Base-by-base conservation (phyloP, 768 basidiomycete genomes). In the Xerocomus potaroensis region DNA sequence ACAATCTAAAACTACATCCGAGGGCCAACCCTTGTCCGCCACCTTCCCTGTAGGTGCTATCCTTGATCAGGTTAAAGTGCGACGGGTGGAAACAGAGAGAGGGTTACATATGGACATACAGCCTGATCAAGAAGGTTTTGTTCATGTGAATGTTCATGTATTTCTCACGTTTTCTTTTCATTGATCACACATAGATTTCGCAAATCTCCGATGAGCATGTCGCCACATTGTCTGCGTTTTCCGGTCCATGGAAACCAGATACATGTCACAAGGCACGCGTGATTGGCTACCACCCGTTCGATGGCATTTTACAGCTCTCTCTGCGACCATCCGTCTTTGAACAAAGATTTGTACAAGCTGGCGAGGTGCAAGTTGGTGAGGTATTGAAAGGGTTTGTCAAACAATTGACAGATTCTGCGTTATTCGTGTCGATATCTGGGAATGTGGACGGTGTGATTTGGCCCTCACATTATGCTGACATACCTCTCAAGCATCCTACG, bases 401-500 rank as follows among this genome's bases (percentile, higher is more conserved):
- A 69, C 83, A 79, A 50, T 74, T 99, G 40, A 84, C 84, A 3
- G 84, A 89, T 47, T 75, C 79, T 27, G 86, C 80, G 1, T 69
- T 99, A 30, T 95, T 96, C 59, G 81, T 98, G 33, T 82, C 88
- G 23, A 72, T 98, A 45, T 81, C 86, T 5, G 91, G 90, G 5
- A 89, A 79, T 49, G 83, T 97, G 26, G 91, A 96, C 59, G 96
- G 90, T 23, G 85, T 96, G 22, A 75, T 97, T 18, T 96, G 91
- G 88, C 93, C 94, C 1, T 79, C 83, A 50, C 96, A 98, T 62
- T 96, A 89, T 62, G 92, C 96, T 10, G 96, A 99, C 64, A 93
- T 98, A 58, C 63, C 72, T n/a, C 75, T 98, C 56, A 96, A 93
- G 62, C 88, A 97, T 62, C 95, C 95, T 9, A 82, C 91, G 34